Conservation (phyloP, 768 basidiomycete species). For the Mycena vulgaris region DNA sequence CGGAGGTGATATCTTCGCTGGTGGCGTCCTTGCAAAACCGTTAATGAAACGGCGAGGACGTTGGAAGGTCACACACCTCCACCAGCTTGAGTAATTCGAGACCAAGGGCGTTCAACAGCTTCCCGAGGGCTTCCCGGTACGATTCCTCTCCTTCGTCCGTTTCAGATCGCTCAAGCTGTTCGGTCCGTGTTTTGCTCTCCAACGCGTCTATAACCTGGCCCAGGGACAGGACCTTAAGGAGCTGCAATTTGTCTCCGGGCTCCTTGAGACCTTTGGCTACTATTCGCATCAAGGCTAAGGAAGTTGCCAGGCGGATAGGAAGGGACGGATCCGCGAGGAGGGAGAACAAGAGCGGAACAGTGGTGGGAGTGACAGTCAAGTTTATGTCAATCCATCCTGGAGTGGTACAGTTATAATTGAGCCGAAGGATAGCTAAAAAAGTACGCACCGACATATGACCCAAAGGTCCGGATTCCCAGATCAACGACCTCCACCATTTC, state of each 20-base stretch:
- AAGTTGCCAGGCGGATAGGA: constrained; percentile 87
- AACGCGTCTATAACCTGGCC: constrained; percentile 86
- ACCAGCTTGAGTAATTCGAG: constrained; percentile 85
- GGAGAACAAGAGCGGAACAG: constrained; percentile 87
- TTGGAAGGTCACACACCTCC: constrained; percentile 68
- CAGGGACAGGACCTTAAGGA: constrained; percentile 91
- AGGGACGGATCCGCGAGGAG: constrained; percentile 85
- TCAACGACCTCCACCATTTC: constrained; percentile 87
- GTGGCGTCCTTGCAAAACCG: constrained; percentile 65
- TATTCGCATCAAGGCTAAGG: constrained; percentile 84
- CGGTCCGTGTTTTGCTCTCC: constrained; percentile 79
- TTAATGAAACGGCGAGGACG: constrained; percentile 3
- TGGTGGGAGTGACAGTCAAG: constrained; percentile 91
- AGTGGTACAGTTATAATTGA: constrained; percentile 9
- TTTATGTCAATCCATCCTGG: constrained; percentile 99
- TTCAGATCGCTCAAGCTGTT: constrained; percentile 74
- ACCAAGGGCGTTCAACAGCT: constrained; percentile 86
- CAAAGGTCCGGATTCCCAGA: constrained; percentile 93
- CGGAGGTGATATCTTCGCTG: constrained; percentile 71
- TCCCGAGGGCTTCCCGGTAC: constrained; percentile 91
- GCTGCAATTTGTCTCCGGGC: constrained; percentile 88
- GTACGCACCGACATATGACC: constrained; percentile 92
- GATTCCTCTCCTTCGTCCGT: constrained; percentile 91
- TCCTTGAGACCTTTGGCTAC: constrained; percentile 96
- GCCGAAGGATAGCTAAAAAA: background rate